Evolutionary conservation across 2,329 filamentous ascomycete species (phyloP), one percentile per base, ranked within the genome.

Genomic region (Chrysoporthe deuterocubensis): DNA sequence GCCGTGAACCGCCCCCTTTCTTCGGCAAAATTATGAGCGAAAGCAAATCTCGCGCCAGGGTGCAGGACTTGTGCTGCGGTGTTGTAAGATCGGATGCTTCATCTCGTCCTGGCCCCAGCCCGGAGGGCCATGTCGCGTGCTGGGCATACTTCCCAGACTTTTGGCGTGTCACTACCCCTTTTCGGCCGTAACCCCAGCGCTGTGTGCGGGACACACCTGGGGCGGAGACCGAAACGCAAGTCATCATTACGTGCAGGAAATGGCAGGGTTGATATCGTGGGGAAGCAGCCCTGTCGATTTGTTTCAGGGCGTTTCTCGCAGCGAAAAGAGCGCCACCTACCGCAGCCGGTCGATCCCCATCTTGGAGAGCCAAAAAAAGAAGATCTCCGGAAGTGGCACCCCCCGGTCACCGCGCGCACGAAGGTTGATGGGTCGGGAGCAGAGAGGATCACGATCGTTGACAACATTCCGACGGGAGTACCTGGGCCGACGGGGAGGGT

Each of bases 271-370:
- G 26, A 48, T 58, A 54, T 57, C 58, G 52, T 67, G 65, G 46
- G 62, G 67, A 58, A 60, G 61, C 34, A 62, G 67, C 67, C 64
- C 67, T 69, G 64, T 63, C 64, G 60, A 56, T 48, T 46, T 67
- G 67, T 69, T 69, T 69, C 67, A 69, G 64, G 46, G 21, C 42
- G 37, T 67, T 62, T 62, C 48, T 52, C 48, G 40, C 21, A 21
- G 34, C 21, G 44, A 9, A 26, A 40, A 3, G 44, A 34, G 34
- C 37, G n/a, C 57, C 56, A 6, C 48, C 34, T 26, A 32, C 48
- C 32, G 56, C 50, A 60, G 16, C 56, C 40, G 4, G 52, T 40
- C 43, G 56, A 65, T 58, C 42, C 11, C 44, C 54, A 65, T 65
- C 42, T 57, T 18, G 50, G 26, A 50, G 46, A 37, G 46, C 32